Conservation (phyloP, 108 stramenopile genomes). For the Skeletonema tropicum region DNA sequence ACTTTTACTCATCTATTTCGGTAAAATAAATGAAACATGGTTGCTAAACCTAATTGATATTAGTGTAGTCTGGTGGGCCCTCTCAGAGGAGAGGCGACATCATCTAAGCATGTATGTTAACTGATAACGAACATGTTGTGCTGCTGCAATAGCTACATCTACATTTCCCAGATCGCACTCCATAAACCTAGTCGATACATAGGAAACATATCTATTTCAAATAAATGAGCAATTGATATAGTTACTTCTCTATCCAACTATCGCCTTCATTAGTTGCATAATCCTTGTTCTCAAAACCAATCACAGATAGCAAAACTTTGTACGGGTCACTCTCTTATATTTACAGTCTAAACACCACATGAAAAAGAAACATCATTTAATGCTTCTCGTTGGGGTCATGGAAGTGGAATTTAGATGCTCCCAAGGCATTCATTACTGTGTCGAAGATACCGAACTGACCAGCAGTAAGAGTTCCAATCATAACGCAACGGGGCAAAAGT, state of each 20-base stretch:
- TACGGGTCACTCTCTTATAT: slow-evolving; percentile 10
- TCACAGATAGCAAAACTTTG: background rate
- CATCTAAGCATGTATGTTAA: too few relatives aligned
- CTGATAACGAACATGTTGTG: too few relatives aligned
- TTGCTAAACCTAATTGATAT: slow-evolving; percentile 1
- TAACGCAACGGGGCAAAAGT: slow-evolving; percentile 95
- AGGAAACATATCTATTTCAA: background rate
- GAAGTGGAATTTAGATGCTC: slow-evolving; percentile 98
- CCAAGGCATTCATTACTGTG: slow-evolving; percentile 94
- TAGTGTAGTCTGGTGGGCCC: too few relatives aligned
- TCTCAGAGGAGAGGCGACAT: too few relatives aligned
- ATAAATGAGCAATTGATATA: background rate
- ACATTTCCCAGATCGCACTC: too few relatives aligned
- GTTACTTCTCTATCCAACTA: background rate
- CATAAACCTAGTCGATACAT: too few relatives aligned
- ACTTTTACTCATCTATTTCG: too few relatives aligned
- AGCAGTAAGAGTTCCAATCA: slow-evolving; percentile 99
- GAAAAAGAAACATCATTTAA: slow-evolving; percentile 22
- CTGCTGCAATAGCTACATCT: too few relatives aligned
- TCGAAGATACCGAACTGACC: slow-evolving; percentile 99
- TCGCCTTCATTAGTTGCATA: background rate
- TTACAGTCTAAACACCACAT: slow-evolving; percentile 12
- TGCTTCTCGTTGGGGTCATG: slow-evolving; percentile 73
- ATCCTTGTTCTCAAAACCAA: background rate
- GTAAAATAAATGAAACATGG: too few relatives aligned